A percentile compares a stretch with the other conserved stretches of the same genome.
phyloP scores from a whole-genome alignment of 768 basidiomycete species.

The Lyophyllum atratum region DNA sequence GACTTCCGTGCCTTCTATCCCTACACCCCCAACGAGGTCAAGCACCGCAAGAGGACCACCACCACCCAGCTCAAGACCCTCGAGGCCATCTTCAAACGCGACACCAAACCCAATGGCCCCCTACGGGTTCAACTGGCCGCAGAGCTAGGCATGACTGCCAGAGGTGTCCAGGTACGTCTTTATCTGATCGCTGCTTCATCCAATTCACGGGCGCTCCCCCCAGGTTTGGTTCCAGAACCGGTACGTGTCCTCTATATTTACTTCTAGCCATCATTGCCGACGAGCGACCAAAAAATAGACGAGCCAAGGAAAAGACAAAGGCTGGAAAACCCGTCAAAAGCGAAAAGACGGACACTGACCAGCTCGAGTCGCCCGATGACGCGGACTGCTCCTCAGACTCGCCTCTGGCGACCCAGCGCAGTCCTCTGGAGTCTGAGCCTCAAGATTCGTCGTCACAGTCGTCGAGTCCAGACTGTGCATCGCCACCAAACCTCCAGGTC shows the following conservation, averaged over 20 bases:
- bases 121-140: conserved; percentile 78
- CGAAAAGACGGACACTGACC: conserved; percentile 21
- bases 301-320: conserved; percentile 82
- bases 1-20: conserved; percentile 86
- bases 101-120: conserved; percentile 88
- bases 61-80: conserved; percentile 86
- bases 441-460: conserved; percentile 24
- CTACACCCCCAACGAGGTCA: conserved; percentile 92
- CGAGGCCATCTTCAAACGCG: conserved; percentile 82
- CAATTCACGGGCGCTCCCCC: conserved; percentile 18
- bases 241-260: conserved; percentile 33
- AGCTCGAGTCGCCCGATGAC: conserved; percentile 27
- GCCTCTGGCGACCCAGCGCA: conserved; percentile 12
- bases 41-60: conserved; percentile 90
- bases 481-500: conserved; percentile 42
- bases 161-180: conserved; percentile 87
- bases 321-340: conserved; percentile 51
- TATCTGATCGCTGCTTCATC: conserved; percentile 3
- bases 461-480: conserved; percentile 31
- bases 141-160: conserved; percentile 87
- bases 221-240: conserved; percentile 94
- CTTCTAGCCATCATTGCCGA: conserved; percentile 10
- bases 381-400: conserved; percentile 12
- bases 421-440: conserved; percentile 12
- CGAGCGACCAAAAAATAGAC: conserved; percentile 39